These are phyloP conservation scores for Boeremia exigua DNA, from an alignment of 2,329 filamentous ascomycete genomes.

Conservation along the genomic window DNA sequence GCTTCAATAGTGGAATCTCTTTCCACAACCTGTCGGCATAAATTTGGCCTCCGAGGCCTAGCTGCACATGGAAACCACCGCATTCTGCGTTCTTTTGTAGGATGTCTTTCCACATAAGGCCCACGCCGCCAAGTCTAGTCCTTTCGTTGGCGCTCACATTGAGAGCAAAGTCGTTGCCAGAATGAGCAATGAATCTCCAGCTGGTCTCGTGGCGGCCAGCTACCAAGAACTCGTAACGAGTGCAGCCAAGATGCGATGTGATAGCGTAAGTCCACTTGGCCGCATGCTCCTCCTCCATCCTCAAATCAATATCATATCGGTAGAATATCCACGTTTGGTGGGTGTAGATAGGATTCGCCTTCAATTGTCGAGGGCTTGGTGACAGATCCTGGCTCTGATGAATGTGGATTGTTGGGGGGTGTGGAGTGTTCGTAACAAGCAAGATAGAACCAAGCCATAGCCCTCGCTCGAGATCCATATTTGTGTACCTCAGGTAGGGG, in stretches of 20 bases:
- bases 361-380: conserved; percentile 87
- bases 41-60: conserved; percentile 92
- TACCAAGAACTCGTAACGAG: conserved; percentile 96
- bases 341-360: conserved; percentile 79
- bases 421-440: conserved; percentile 86
- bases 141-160: conserved; percentile 87
- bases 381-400: conserved; percentile 90
- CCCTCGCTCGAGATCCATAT: conserved; percentile 93
- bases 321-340: conserved; percentile 97
- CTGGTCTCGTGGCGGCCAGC: conserved; percentile 87
- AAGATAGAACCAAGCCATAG: conserved; percentile 93
- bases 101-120: conserved; percentile 99
- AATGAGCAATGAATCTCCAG: conserved; percentile 96
- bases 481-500: conserved; percentile 91
- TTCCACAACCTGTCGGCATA: conserved; percentile 97
- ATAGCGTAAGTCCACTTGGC: conserved; percentile 98
- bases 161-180: conserved; percentile 92
- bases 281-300: conserved; percentile 79
- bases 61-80: conserved; percentile 91
- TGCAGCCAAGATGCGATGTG: conserved; percentile 94
- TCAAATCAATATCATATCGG: conserved; percentile 88
- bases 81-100: conserved; percentile 97
- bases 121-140: conserved; percentile 82
- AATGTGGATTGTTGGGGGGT: conserved; percentile 94
- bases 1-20: conserved; percentile 89